Evolutionary conservation across 1,284 basidiomycete genomes (phyloP), one percentile per base, ranked within the genome.

Genomic region (Peniophora sp.): DNA sequence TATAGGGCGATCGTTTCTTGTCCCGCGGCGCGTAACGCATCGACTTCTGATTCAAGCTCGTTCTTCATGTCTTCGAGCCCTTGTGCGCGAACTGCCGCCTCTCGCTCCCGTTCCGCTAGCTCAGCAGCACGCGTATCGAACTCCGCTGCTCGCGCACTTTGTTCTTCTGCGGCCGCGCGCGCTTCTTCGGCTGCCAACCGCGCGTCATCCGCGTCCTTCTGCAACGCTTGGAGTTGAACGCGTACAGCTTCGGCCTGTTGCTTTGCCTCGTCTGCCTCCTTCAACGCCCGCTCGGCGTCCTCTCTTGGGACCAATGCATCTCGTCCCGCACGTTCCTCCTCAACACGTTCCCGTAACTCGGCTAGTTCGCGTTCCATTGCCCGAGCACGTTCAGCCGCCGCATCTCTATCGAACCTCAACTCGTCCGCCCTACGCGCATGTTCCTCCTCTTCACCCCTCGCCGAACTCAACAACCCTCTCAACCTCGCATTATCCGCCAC

Each of bases 1-100:
- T 97, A 97, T 34, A 96, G 72, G 34, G 89, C 89, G 57, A 94
- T 93, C 1, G 90, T 93, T 79, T 93, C 89, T 88, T 91, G 88
- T 20, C 93, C 92, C 20, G 92, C 92, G 54, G 77, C 74, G 48
- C 89, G 76, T 39, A 96, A 75, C 61, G 92, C 87, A 50, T 92
- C 86, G 2, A 95, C 81, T 58, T 92, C 87, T 2, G 63, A 67
- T 12, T 74, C 72, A 19, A 91, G 67, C 55, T 91, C 86, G 51
- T 68, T 72, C 48, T 81, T 76, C 59, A 89, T 85, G n/a, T 75
- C 71, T 45, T 85, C 81, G 1, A 85, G 66, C 51, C 85, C 81
- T 2, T 59, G 51, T 32, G 27, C 27, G 27, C 27, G 27, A 5
- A 12, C 27, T 12, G 27, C 27, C 5, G 27, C 27, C 6, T 32